Evolutionary conservation across 2,329 filamentous ascomycete genomes (phyloP).

Genomic region (Epichloe uncinata): DNA sequence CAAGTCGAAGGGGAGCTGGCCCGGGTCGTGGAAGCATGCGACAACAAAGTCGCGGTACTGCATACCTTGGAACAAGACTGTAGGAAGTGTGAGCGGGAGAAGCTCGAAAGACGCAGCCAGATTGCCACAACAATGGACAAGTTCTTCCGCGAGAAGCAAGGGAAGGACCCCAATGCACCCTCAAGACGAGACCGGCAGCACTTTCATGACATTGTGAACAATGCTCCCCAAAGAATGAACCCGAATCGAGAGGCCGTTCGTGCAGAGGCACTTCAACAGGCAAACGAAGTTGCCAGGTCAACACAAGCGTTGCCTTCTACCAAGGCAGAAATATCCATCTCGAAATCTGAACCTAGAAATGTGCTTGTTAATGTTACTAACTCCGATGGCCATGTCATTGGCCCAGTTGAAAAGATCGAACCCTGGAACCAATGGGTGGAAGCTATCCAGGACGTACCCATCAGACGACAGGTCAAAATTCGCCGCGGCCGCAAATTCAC

Average conservation of each 20-base stretch:
- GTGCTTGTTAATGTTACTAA: conserved; percentile 23
- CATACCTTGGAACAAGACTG: conserved; percentile 20
- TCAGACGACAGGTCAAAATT: conserved; percentile 27
- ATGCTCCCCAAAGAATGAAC: neutral
- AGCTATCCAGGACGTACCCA: conserved; percentile 22
- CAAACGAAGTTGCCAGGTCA: conserved; percentile 1
- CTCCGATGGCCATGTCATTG: conserved; percentile 24
- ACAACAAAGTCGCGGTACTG: conserved; percentile 22
- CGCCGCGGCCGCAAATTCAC: conserved; percentile 29
- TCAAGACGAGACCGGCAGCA: conserved; percentile 8
- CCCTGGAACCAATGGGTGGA: conserved; percentile 28
- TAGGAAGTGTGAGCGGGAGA: conserved; percentile 14
- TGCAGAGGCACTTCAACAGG: conserved; percentile 3
- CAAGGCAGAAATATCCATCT: neutral
- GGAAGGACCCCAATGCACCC: conserved; percentile 10
- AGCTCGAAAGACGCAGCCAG: conserved; percentile 16
- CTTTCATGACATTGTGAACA: conserved; percentile 4
- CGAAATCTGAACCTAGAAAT: conserved; percentile 4
- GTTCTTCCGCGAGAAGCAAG: conserved; percentile 21
- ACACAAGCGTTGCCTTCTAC: conserved; percentile 1
- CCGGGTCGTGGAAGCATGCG: conserved; percentile 15
- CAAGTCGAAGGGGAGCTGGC: conserved; percentile 26
- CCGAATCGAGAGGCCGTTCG: neutral
- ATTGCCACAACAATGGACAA: conserved; percentile 18
- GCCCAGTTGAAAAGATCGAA: conserved; percentile 22